Conservation (phyloP, 163 green algal species). For the Scenedesmus sp. region DNA sequence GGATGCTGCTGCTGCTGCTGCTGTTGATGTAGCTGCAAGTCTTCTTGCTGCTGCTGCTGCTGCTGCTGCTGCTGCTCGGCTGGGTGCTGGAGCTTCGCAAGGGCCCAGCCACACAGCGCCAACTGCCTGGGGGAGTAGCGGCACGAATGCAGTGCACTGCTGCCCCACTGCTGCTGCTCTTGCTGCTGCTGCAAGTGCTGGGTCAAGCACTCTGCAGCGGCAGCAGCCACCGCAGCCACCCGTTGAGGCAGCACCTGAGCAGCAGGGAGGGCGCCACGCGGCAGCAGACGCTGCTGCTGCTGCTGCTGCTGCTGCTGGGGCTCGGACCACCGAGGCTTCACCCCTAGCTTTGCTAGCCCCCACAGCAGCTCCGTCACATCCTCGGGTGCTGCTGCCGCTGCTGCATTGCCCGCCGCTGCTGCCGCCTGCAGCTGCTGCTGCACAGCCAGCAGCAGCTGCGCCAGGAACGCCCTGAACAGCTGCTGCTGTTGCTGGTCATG, state of each 20-base stretch:
- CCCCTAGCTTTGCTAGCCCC: slow-evolving; percentile 2
- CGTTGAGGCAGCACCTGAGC: neutral
- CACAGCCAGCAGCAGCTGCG: slow-evolving; percentile 23
- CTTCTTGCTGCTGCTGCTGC: neutral
- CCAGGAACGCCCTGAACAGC: neutral
- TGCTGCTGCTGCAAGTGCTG: slow-evolving; percentile 21
- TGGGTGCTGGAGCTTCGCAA: slow-evolving; percentile 35
- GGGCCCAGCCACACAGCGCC: slow-evolving; percentile 27
- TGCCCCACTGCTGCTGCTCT: neutral
- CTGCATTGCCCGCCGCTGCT: neutral
- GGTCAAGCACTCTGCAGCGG: slow-evolving; percentile 7
- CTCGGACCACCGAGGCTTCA: neutral
- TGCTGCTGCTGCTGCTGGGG: slow-evolving; percentile 14
- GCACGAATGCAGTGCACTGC: neutral
- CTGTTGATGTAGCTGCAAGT: neutral
- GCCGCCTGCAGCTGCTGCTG: neutral
- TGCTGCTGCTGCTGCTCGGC: neutral
- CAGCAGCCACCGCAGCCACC: neutral
- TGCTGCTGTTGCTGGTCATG: slow-evolving; percentile 26
- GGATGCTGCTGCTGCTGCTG: neutral
- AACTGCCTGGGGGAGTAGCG: slow-evolving; percentile 29
- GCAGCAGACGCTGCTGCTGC: neutral
- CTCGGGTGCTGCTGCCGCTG: neutral
- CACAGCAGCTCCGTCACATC: slow-evolving; percentile 43
- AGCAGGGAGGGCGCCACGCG: neutral